A percentile compares a stretch with the other conserved stretches of the same genome.
phyloP scores from a whole-genome alignment of 768 basidiomycete genomes.

The Podaxis sp. region DNA sequence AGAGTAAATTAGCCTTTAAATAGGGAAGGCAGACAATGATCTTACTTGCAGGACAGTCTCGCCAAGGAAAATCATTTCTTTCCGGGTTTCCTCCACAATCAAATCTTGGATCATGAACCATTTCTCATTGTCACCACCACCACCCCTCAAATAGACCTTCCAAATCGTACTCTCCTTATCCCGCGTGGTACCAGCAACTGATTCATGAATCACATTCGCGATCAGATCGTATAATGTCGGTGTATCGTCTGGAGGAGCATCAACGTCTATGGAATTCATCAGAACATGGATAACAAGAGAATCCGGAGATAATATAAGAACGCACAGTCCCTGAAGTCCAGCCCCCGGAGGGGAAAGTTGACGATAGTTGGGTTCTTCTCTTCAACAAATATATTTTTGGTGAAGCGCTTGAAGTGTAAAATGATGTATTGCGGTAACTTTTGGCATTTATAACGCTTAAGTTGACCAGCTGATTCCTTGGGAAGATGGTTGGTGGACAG shows the following conservation, averaged over 20 bases:
- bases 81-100: conserved; percentile 93
- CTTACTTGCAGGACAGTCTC: conserved; percentile 93
- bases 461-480: conserved; percentile 81
- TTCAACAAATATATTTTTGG: conserved; percentile 94
- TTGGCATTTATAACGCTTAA: conserved; percentile 90
- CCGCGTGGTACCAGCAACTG: conserved; percentile 91
- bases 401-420: conserved; percentile 94
- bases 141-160: conserved; percentile 85
- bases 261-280: conserved; percentile 61
- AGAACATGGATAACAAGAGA: conserved; percentile 22
- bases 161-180: conserved; percentile 91
- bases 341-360: conserved; percentile 91
- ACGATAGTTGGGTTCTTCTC: conserved; percentile 99
- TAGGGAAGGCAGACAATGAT: conserved; percentile 9
- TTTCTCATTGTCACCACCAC: conserved; percentile 81
- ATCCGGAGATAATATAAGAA: conserved; percentile 26
- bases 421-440: conserved; percentile 90
- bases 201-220: conserved; percentile 94
- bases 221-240: conserved; percentile 89
- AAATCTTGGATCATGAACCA: conserved; percentile 98
- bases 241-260: conserved; percentile 57
- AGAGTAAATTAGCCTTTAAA: conserved; percentile 14
- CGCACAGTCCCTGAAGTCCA: conserved; percentile 93
- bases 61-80: conserved; percentile 97
- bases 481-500: conserved; percentile 8